A percentile compares a stretch with the other conserved stretches of the same genome.
These are phyloP conservation scores for Trametes coccinea DNA, from an alignment of 768 basidiomycete genomes.

Conservation along the genomic window DNA sequence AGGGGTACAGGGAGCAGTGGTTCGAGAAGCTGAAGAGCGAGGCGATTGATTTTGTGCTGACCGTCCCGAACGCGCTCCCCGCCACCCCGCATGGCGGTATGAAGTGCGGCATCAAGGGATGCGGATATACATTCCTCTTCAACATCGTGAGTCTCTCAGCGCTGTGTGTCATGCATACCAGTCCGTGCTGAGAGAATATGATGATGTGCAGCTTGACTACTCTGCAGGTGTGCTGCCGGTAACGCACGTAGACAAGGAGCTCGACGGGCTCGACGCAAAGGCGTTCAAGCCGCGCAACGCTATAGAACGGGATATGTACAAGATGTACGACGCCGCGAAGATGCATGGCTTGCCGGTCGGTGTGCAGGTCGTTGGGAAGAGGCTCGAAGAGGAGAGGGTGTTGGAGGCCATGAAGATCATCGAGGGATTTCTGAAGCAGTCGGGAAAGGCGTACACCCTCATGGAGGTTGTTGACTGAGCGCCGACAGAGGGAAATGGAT, in stretches of 20 bases:
- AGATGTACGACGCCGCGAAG: constrained; percentile 41
- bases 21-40: constrained; percentile 27
- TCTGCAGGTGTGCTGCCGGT: constrained; percentile 49
- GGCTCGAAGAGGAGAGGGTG: constrained; percentile 51
- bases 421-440: constrained; percentile 25
- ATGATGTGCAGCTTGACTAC: constrained; percentile 41
- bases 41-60: constrained; percentile 41
- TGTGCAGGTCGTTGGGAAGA: constrained; percentile 45
- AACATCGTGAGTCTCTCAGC: constrained; percentile 40
- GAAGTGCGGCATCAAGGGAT: constrained; percentile 36
- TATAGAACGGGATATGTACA: constrained; percentile 41
- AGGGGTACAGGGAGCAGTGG: constrained; percentile 32
- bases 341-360: constrained; percentile 50
- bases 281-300: constrained; percentile 35
- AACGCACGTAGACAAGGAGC: constrained; percentile 38
- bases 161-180: too few species aligned
- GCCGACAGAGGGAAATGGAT: too few species aligned
- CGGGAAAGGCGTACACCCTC: constrained; percentile 25
- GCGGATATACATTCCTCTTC: constrained; percentile 41
- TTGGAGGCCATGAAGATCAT: constrained; percentile 48
- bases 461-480: constrained; percentile 21
- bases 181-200: too few species aligned
- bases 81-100: constrained; percentile 41
- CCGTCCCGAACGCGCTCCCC: constrained; percentile 40
- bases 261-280: constrained; percentile 33